Conservation (phyloP, 768 basidiomycete species). For the Russula sp. region DNA sequence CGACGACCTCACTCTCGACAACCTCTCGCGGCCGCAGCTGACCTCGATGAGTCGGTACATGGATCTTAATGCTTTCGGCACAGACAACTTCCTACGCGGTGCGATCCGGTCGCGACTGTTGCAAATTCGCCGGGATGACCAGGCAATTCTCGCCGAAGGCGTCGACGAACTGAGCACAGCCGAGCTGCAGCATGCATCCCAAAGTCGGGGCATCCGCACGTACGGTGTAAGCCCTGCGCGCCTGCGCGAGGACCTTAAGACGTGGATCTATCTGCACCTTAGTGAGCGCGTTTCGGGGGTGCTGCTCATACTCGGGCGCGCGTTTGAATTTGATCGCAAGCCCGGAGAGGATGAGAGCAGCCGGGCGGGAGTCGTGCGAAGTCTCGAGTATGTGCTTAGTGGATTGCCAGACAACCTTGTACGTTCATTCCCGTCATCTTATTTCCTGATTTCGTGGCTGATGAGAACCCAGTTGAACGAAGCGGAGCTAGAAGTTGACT, state of each 20-base stretch:
- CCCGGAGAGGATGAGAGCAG: slow-evolving; percentile 71
- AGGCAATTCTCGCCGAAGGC: slow-evolving; percentile 85
- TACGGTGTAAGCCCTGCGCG: slow-evolving; percentile 80
- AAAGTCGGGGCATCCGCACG: slow-evolving; percentile 89
- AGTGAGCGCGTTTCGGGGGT: slow-evolving; percentile 90
- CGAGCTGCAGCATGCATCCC: slow-evolving; percentile 89
- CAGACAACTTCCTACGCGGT: slow-evolving; percentile 95
- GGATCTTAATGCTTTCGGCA: slow-evolving; percentile 97
- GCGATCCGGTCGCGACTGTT: slow-evolving; percentile 78
- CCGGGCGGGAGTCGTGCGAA: slow-evolving; percentile 70
- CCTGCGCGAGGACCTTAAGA: slow-evolving; percentile 80
- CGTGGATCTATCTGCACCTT: slow-evolving; percentile 91
- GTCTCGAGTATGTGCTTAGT: slow-evolving; percentile 84
- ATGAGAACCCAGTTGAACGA: slow-evolving; percentile 71
- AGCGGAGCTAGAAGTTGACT: slow-evolving; percentile 93
- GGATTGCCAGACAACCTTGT: slow-evolving; percentile 93
- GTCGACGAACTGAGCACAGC: slow-evolving; percentile 85
- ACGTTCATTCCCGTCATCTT: slow-evolving; percentile 24
- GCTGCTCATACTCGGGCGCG: slow-evolving; percentile 85
- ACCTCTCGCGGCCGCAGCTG: slow-evolving; percentile 94
- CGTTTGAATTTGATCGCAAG: slow-evolving; percentile 86
- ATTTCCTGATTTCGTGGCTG: not conserved
- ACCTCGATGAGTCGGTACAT: slow-evolving; percentile 97
- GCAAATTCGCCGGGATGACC: slow-evolving; percentile 84
- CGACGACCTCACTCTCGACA: slow-evolving; percentile 96